phyloP scores from a whole-genome alignment of 495 filamentous ascomycete genomes.

The Trichoderma asperelloides region DNA sequence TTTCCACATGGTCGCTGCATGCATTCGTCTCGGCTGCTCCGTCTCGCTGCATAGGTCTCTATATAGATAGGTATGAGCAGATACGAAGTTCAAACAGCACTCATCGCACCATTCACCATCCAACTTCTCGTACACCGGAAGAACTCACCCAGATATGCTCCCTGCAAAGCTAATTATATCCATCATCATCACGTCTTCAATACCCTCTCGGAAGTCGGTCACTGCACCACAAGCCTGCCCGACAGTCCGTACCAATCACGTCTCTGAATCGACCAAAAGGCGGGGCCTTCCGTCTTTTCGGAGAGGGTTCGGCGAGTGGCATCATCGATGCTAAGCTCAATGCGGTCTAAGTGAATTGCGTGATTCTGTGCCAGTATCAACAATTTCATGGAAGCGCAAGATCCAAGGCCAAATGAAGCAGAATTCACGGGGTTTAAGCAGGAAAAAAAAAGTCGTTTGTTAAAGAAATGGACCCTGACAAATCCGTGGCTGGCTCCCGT shows the following conservation, averaged over 20 bases:
- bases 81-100: too few relatives aligned
- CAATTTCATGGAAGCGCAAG: neutral
- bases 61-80: neutral
- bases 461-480: neutral
- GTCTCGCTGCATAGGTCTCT: neutral
- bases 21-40: neutral
- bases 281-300: neutral
- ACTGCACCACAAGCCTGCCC: neutral
- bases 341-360: neutral
- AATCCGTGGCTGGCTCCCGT: constrained; percentile 6
- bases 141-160: neutral
- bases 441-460: neutral
- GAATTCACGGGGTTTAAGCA: neutral
- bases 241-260: neutral
- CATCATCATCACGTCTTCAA: neutral
- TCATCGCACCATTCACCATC: neutral
- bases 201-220: neutral
- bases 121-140: neutral
- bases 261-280: neutral
- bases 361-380: constrained; percentile 3
- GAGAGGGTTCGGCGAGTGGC: neutral
- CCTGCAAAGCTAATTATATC: neutral
- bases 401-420: neutral
- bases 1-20: neutral
- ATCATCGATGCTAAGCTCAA: neutral